These are phyloP conservation scores for Dioszegia crocea DNA, from an alignment of 768 basidiomycete genomes.

Conservation along the genomic window DNA sequence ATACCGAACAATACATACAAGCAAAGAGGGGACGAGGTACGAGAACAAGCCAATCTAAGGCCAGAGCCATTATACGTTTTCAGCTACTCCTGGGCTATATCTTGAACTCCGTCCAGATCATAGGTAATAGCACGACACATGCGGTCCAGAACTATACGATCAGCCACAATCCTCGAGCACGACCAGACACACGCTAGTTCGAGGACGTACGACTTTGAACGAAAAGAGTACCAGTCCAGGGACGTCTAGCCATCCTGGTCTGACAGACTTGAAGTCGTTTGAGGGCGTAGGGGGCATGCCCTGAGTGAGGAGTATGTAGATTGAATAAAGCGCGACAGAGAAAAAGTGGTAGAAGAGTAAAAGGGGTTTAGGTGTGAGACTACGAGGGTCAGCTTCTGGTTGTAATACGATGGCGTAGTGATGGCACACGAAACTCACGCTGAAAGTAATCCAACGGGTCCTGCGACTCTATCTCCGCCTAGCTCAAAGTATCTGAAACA, in stretches of 20 bases:
- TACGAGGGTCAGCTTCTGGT: conserved; percentile 41
- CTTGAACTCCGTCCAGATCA: conserved; percentile 77
- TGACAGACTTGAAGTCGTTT: background rate
- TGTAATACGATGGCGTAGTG: background rate
- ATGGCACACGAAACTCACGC: conserved; percentile 57
- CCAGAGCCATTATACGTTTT: background rate
- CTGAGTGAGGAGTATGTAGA: conserved; percentile 80
- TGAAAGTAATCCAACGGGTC: conserved; percentile 83
- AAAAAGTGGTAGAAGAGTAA: conserved; percentile 90
- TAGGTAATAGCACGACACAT: conserved; percentile 78
- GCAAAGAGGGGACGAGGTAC: too few species aligned
- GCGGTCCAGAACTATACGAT: conserved; percentile 78
- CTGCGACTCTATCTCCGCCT: conserved; percentile 81
- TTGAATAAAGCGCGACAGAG: conserved; percentile 87
- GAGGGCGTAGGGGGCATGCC: conserved; percentile 47
- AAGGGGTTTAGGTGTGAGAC: conserved; percentile 72
- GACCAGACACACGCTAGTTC: conserved; percentile 53
- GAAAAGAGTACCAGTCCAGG: conserved; percentile 56
- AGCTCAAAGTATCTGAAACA: conserved; percentile 97
- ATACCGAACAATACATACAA: too few species aligned
- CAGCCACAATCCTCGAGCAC: too few species aligned
- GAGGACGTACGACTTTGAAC: conserved; percentile 70
- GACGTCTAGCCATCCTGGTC: conserved; percentile 54
- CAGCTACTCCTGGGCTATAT: conserved; percentile 13
- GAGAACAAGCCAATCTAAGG: too few species aligned